Conservation (phyloP, 441 rosid genomes). For the Metrosideros polymorpha region DNA sequence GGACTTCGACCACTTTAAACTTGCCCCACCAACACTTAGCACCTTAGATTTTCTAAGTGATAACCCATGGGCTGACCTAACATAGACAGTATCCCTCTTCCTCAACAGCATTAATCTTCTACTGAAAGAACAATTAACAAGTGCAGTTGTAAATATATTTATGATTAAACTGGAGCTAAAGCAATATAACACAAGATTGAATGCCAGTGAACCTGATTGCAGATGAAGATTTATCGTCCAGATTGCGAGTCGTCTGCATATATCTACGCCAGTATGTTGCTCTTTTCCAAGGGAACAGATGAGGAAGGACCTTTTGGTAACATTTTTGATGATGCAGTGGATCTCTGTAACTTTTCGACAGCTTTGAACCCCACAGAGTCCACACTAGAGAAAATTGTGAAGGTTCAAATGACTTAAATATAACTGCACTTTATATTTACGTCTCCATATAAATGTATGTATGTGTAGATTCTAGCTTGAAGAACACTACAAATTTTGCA, state of each 20-base stretch:
- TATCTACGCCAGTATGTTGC: conserved; percentile 52
- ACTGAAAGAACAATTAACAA: conserved; percentile 25
- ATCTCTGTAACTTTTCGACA: conserved; percentile 17
- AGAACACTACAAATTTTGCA: neutral
- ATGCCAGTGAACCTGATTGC: conserved; percentile 46
- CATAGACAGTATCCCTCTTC: conserved; percentile 75
- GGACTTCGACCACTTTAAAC: conserved; percentile 96
- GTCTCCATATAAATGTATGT: neutral
- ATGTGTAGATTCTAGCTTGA: neutral
- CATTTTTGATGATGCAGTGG: conserved; percentile 16
- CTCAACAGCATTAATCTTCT: conserved; percentile 57
- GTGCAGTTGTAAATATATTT: conserved; percentile 6
- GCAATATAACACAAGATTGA: conserved; percentile 6
- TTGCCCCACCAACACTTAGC: conserved; percentile 77
- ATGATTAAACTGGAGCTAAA: conserved; percentile 7
- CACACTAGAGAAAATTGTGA: conserved; percentile 72
- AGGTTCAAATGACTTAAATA: conserved; percentile 37
- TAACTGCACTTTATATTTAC: conserved; percentile 20
- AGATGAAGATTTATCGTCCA: conserved; percentile 33
- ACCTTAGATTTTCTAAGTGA: conserved; percentile 91
- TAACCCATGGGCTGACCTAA: conserved; percentile 77
- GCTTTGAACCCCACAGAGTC: conserved; percentile 43
- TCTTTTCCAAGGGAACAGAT: conserved; percentile 92
- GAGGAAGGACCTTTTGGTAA: conserved; percentile 43
- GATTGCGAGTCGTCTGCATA: conserved; percentile 28